Conservation (phyloP, 2,329 filamentous ascomycete species). For the Neonectria hederae region DNA sequence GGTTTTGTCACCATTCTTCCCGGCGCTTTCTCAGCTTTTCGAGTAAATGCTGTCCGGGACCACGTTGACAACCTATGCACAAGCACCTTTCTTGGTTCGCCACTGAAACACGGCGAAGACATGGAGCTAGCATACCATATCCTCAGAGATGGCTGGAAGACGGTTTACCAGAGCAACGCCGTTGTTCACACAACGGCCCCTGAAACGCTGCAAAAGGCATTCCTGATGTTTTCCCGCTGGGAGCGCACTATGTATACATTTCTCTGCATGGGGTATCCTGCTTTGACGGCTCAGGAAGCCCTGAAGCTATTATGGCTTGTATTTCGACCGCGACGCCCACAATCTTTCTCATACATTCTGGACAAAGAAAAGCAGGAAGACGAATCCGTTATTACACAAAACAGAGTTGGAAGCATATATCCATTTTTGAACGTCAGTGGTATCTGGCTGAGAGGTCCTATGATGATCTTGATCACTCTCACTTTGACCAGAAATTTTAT, state of each 20-base stretch:
- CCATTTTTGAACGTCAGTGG: constrained; percentile 5
- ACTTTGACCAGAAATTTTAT: constrained; percentile 7
- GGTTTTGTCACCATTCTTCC: constrained; percentile 18
- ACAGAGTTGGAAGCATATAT: constrained; percentile 12
- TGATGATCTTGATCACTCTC: constrained; percentile 4
- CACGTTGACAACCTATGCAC: constrained; percentile 2
- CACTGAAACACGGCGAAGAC: constrained; percentile 9
- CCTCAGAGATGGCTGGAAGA: constrained; percentile 13
- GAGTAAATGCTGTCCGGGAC: constrained; percentile 7
- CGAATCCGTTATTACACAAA: neutral
- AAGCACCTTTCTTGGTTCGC: constrained; percentile 12
- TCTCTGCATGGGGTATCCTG: constrained; percentile 12
- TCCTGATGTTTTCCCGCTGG: constrained; percentile 17
- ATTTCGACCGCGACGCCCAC: neutral
- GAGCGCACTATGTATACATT: constrained; percentile 10
- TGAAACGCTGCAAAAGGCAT: constrained; percentile 5
- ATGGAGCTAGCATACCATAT: constrained; percentile 12
- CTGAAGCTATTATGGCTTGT: neutral
- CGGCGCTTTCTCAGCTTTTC: constrained; percentile 17
- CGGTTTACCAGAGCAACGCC: constrained; percentile 13
- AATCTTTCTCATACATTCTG: neutral
- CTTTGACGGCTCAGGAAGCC: constrained; percentile 12
- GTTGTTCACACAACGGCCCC: constrained; percentile 14
- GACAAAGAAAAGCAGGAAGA: constrained; percentile 10
- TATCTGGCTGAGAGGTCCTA: constrained; percentile 10